A percentile compares a stretch with the other conserved stretches of the same genome.
Conservation (phyloP, 805 yeast genomes). For the Starmerella gropengiesseri region DNA sequence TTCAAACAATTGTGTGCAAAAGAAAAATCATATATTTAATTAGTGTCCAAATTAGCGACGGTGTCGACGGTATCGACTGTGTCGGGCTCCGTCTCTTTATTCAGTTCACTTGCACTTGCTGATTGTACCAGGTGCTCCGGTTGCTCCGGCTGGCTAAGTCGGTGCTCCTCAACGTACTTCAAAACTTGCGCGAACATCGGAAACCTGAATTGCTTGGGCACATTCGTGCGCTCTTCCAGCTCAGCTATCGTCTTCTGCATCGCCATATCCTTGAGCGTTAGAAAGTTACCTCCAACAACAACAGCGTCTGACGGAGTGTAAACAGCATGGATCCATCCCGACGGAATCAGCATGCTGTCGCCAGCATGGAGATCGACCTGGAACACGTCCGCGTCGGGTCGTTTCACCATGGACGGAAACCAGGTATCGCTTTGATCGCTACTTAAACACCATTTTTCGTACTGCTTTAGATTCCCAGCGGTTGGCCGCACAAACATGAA, state of each 20-base stretch:
- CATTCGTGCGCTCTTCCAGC: constrained; percentile 58
- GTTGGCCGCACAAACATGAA: constrained; percentile 78
- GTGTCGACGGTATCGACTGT: too few species aligned
- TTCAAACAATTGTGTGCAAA: too few species aligned
- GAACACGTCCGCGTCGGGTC: constrained; percentile 37
- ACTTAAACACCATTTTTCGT: constrained; percentile 62
- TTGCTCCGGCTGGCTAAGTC: not conserved
- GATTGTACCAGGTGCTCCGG: too few species aligned
- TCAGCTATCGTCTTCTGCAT: constrained; percentile 52
- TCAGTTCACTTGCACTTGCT: too few species aligned
- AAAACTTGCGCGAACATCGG: constrained; percentile 63
- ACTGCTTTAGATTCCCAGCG: constrained; percentile 44
- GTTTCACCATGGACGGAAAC: constrained; percentile 43
- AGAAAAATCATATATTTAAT: too few species aligned
- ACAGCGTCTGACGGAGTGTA: constrained; percentile 70
- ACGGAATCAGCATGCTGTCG: constrained; percentile 71
- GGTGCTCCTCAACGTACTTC: constrained; percentile 38
- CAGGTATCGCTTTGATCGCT: constrained; percentile 52
- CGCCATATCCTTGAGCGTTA: constrained; percentile 51
- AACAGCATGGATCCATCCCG: constrained; percentile 91
- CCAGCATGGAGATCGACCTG: constrained; percentile 48
- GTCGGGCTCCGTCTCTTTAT: too few species aligned
- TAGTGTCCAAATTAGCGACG: too few species aligned
- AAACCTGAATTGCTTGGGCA: constrained; percentile 64
- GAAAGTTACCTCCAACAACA: constrained; percentile 79